phyloP scores from a whole-genome alignment of 805 yeast genomes.

The Cyberlindnera galapagoensis region DNA sequence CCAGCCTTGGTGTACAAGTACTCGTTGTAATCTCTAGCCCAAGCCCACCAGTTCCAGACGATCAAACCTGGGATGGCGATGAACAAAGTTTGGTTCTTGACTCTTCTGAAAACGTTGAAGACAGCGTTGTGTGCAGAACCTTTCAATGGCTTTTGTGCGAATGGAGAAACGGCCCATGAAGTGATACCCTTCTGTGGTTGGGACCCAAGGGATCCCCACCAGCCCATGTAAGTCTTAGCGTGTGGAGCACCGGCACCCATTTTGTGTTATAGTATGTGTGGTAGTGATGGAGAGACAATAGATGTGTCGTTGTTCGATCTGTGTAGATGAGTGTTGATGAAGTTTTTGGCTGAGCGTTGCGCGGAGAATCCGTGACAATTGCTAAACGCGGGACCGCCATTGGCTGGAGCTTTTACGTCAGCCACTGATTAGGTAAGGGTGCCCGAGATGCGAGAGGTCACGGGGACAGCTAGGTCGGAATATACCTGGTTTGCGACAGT shows the following conservation, averaged over 20 bases:
- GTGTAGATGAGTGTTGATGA: constrained; percentile 1
- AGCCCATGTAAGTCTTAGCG: constrained; percentile 81
- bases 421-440: no score
- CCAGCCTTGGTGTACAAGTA: constrained; percentile 97
- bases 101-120: constrained; percentile 93
- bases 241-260: constrained; percentile 63
- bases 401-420: no score
- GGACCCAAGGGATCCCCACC: constrained; percentile 94
- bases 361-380: no score
- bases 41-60: constrained; percentile 82
- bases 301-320: neutral
- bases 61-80: constrained; percentile 70
- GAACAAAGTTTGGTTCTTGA: constrained; percentile 75
- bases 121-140: constrained; percentile 80
- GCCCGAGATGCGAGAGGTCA: no score
- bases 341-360: constrained; percentile 6
- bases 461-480: no score
- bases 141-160: constrained; percentile 87
- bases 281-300: neutral
- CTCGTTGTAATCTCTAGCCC: constrained; percentile 86
- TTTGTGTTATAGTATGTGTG: constrained; percentile 12
- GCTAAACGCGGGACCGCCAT: constrained; percentile 8
- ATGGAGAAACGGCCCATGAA: constrained; percentile 87
- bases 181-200: constrained; percentile 84
- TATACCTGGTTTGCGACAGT: no score